Percentiles rank a stretch among this genome's conserved stretches.
Conservation (phyloP, 352 stramenopile genomes). For the Peronospora belbahrii region DNA sequence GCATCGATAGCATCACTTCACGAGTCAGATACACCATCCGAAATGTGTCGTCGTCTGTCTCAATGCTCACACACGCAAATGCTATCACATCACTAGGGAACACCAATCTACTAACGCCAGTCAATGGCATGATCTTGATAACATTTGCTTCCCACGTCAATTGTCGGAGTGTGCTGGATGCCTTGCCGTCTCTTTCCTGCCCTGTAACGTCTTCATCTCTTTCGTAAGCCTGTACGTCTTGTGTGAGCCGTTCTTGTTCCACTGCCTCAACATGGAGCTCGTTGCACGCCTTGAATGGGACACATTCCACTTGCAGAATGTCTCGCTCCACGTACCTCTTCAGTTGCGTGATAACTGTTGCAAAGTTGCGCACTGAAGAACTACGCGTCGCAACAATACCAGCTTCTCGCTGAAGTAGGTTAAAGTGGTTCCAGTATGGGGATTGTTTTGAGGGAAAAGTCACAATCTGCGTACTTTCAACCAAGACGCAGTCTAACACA, state of each 20-base stretch:
- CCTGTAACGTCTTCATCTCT: conserved; percentile 1
- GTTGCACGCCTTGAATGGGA: conserved; percentile 31
- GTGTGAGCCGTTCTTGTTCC: conserved; percentile 39
- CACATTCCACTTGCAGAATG: conserved; percentile 34
- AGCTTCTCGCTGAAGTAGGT: conserved; percentile 11
- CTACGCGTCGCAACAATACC: background rate
- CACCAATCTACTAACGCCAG: conserved; percentile 9
- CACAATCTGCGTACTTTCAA: conserved; percentile 48
- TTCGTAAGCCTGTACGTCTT: conserved; percentile 38
- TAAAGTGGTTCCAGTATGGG: conserved; percentile 30
- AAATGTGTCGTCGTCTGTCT: conserved; percentile 7
- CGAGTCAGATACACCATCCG: conserved; percentile 39
- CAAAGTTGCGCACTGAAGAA: conserved; percentile 7
- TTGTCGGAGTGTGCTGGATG: conserved; percentile 1
- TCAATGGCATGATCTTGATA: conserved; percentile 27
- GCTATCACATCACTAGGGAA: conserved; percentile 26
- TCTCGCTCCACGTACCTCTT: conserved; percentile 43
- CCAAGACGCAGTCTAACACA: conserved; percentile 46
- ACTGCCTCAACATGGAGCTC: conserved; percentile 28
- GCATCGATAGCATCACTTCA: conserved; percentile 16
- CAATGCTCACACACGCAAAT: conserved; percentile 30
- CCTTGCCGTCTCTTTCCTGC: background rate
- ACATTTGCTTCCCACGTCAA: conserved; percentile 31
- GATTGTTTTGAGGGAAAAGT: conserved; percentile 57
- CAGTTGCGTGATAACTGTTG: conserved; percentile 18